These are phyloP conservation scores for Salvia rosmarinus DNA, from an alignment of 257 asterid species.

Conservation along the genomic window DNA sequence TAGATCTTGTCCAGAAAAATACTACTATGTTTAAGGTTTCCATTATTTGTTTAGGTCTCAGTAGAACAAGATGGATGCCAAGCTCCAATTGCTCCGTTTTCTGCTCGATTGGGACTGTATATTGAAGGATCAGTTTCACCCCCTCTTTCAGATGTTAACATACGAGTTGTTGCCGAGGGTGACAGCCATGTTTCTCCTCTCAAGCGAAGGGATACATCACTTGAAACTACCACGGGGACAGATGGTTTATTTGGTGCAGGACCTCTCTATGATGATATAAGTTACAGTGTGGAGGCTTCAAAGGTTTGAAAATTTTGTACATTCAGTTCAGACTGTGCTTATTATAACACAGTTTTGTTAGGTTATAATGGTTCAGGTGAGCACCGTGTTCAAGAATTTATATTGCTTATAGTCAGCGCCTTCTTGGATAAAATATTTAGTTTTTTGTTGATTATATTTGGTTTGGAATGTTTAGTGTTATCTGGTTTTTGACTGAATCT, in stretches of 20 bases:
- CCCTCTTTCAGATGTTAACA: slow-evolving; percentile 77
- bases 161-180: slow-evolving; percentile 70
- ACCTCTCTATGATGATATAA: slow-evolving; percentile 91
- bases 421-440: slow-evolving; percentile 13
- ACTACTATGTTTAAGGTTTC: slow-evolving; percentile 27
- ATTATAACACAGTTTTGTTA: slow-evolving; percentile 9
- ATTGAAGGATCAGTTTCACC: slow-evolving; percentile 93
- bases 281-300: slow-evolving; percentile 73
- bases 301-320: slow-evolving; percentile 60
- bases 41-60: slow-evolving; percentile 58
- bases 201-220: slow-evolving; percentile 72
- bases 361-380: slow-evolving; percentile 25
- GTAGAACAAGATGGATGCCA: slow-evolving; percentile 82
- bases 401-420: slow-evolving; percentile 6
- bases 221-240: slow-evolving; percentile 69
- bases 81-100: slow-evolving; percentile 67
- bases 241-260: slow-evolving; percentile 85
- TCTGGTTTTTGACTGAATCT: no score
- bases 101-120: slow-evolving; percentile 81
- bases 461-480: no score
- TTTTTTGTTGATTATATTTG: no score
- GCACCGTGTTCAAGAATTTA: slow-evolving; percentile 21
- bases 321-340: slow-evolving; percentile 25
- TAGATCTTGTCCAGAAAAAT: slow-evolving; percentile 12
- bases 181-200: slow-evolving; percentile 68